phyloP scores from a whole-genome alignment of 140 eudicot genomes.

The Ambrosia hybrid region DNA sequence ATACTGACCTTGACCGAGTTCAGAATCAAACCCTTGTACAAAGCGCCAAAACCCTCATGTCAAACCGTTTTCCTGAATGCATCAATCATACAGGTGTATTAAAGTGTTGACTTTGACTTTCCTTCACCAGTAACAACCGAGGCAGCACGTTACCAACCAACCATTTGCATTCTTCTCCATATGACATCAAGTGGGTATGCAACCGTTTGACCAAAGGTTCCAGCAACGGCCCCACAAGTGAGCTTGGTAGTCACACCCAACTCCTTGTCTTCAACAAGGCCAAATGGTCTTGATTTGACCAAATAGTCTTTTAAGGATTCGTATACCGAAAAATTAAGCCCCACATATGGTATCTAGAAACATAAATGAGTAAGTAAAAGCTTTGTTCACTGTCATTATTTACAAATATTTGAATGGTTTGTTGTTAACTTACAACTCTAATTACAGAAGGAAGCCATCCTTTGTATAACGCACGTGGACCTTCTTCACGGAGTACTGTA shows the following conservation, averaged over 20 bases:
- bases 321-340: conserved; percentile 94
- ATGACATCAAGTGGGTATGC: conserved; percentile 97
- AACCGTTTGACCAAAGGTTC: conserved; percentile 95
- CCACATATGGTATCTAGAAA: conserved; percentile 94
- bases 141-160: conserved; percentile 87
- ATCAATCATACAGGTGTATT: no score
- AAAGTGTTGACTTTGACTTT: no score
- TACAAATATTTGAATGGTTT: background rate
- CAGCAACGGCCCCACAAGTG: conserved; percentile 97
- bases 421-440: conserved; percentile 71
- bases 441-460: conserved; percentile 99
- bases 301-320: conserved; percentile 92
- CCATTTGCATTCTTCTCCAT: conserved; percentile 99
- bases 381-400: conserved; percentile 2
- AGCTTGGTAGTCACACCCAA: conserved; percentile 81
- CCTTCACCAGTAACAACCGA: conserved; percentile 46
- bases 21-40: no score
- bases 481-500: conserved; percentile 91
- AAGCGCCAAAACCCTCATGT: no score
- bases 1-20: no score
- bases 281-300: conserved; percentile 69
- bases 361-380: background rate
- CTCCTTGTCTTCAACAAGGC: conserved; percentile 61
- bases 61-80: no score
- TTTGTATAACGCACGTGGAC: conserved; percentile 87